Evolutionary conservation across 305 asterid species (phyloP), one percentile per base, ranked within the genome.

Genomic region (Fraxinus ornus): DNA sequence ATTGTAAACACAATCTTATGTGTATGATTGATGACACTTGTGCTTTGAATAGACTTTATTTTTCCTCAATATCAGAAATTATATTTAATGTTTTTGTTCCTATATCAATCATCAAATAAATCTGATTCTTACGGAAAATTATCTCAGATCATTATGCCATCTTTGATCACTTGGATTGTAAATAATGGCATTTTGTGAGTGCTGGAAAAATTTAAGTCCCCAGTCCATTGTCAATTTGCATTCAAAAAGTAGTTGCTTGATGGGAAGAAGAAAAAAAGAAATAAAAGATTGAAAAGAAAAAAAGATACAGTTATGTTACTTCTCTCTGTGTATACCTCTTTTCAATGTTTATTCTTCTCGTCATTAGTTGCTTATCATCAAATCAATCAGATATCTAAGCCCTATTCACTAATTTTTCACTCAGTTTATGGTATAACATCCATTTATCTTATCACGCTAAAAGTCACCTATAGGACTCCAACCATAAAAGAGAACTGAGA

Each of bases 221-320:
- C n/a, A 7, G 15, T 10, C 36, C 33, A 66, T 66, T 66, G 74
- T 10, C 35, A 79, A 36, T 24, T 10, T 12, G 15, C 33, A 1
- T 81, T 44, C 72, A 80, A 30, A 47, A 30, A 28, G 44, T 8
- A 5, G 76, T 71, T 64, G 72, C 57, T 66, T 82, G 55, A 77
- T 5, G 26, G 66, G 66, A 55, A 55, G 57, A 41, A 76, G 24
- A 76, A 26, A 26, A 9, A 33, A 21, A 60, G 26, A 60, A 60
- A 10, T 21, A 60, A 19, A 19, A 60, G 28, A 60, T 22, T 21
- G 82, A 73, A 47, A 73, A 33, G 19, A 21, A 68, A 24, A 76
- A 19, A n/a, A 7, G 7, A 41, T 41, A 62, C 2, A 4, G 57
- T 17, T 32, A 0, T 8, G 37, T 19, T 6, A 28, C 30, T 9